phyloP scores from a whole-genome alignment of 2,329 filamentous ascomycete genomes.

The Fusarium sulawesiense region DNA sequence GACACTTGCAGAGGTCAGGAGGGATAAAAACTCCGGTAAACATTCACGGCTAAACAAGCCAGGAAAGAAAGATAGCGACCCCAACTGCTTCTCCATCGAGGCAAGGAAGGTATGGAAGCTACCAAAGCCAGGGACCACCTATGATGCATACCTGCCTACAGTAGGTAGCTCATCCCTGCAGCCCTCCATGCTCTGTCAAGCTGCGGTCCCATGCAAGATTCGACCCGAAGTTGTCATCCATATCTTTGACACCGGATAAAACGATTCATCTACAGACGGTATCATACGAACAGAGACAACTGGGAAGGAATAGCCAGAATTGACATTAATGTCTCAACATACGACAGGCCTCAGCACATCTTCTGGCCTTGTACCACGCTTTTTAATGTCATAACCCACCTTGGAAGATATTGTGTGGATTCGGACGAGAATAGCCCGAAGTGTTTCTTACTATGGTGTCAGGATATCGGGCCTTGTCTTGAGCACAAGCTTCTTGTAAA shows the following conservation, averaged over 20 bases:
- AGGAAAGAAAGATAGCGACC: constrained; percentile 8
- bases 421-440: constrained; percentile 13
- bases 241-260: not conserved
- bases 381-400: constrained; percentile 16
- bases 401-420: constrained; percentile 5
- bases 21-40: constrained; percentile 27
- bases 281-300: not conserved
- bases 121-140: constrained; percentile 37
- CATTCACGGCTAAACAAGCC: not conserved
- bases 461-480: not conserved
- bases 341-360: constrained; percentile 12
- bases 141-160: constrained; percentile 17
- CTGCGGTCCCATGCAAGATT: constrained; percentile 32
- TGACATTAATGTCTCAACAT: constrained; percentile 12
- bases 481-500: not conserved
- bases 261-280: not conserved
- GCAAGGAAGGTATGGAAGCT: constrained; percentile 31
- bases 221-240: constrained; percentile 30
- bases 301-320: not conserved
- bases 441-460: not conserved
- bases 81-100: constrained; percentile 7
- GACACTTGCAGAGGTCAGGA: constrained; percentile 11
- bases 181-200: constrained; percentile 29
- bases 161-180: constrained; percentile 28
- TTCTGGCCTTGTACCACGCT: constrained; percentile 23